Evolutionary conservation across 768 basidiomycete species (phyloP), one percentile per base, ranked within the genome.

Genomic region (Lentinula detonsa): DNA sequence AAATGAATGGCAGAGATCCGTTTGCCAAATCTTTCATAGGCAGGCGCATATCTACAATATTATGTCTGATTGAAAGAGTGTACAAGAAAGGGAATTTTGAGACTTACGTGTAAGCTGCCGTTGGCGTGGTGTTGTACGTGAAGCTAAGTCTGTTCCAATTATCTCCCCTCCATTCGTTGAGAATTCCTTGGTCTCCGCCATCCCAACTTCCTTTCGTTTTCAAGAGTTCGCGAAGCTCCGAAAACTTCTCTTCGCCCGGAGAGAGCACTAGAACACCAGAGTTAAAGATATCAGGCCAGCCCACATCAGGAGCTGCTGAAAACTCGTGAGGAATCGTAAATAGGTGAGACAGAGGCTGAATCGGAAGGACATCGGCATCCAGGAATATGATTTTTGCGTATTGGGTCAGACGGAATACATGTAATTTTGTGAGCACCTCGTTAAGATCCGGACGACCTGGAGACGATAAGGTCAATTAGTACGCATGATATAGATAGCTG

Each of bases 241-340:
- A 76, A 71, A 96, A 99, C 69, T 95, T 94, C 64, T 87, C 85
- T 66, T 90, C 82, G 9, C 86, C 85, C 1, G 95, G 95, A 57
- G 84, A 80, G 40, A 94, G 74, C 55, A 98, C 94, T 75, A 99
- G 82, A 50, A 98, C 87, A 42, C 97, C 97, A 23, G 95, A 96
- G 73, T 99, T 99, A 79, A 99, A 99, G 63, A 97, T 95, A 74
- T 99, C 97, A 43, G 97, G 97, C 97, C 97, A 99, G 66, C 97
- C 97, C 35, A 95, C 92, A 73, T 99, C 97, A 10, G 97, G 95
- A 7, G 88, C 91, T 8, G 97, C 97, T 45, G 95, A 88, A 70
- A 99, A 95, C 63, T 91, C 87, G 70, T 88, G 79, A 4, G 89
- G 83, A 51, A 90, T 74, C 37, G 81, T 78, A 74, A 99, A 98